Conservation (phyloP, 331 rosid genomes). For the Phaseolus coccineus region DNA sequence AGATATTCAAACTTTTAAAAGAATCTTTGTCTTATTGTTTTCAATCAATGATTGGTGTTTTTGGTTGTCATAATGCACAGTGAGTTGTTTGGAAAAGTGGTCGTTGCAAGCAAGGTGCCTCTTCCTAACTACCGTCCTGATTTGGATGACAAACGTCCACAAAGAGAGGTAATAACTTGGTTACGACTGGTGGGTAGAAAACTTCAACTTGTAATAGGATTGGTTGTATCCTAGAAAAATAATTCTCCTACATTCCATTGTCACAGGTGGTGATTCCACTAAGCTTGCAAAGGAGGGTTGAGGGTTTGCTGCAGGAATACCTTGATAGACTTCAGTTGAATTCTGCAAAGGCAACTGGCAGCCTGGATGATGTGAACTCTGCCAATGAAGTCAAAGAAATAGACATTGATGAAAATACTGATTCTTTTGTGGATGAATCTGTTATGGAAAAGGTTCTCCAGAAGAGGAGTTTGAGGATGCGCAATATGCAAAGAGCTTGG, state of each 20-base stretch:
- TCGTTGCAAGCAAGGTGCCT: slow-evolving; percentile 95
- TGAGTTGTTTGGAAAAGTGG: slow-evolving; percentile 87
- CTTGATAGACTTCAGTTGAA: slow-evolving; percentile 71
- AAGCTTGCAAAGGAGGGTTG: slow-evolving; percentile 96
- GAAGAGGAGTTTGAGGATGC: slow-evolving; percentile 90
- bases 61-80: slow-evolving; percentile 51
- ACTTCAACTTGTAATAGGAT: slow-evolving; percentile 32
- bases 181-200: neutral
- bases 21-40: slow-evolving; percentile 2
- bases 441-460: slow-evolving; percentile 98
- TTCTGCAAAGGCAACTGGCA: slow-evolving; percentile 55
- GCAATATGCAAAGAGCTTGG: slow-evolving; percentile 96
- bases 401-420: slow-evolving; percentile 58
- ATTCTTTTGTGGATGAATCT: slow-evolving; percentile 80
- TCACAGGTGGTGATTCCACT: slow-evolving; percentile 84
- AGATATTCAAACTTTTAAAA: slow-evolving; percentile 15
- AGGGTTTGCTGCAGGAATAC: slow-evolving; percentile 90
- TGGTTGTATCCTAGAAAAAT: slow-evolving; percentile 39
- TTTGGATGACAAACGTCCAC: slow-evolving; percentile 98
- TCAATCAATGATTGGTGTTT: slow-evolving; percentile 26
- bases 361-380: slow-evolving; percentile 53
- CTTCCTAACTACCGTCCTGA: slow-evolving; percentile 98
- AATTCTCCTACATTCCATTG: slow-evolving; percentile 29
- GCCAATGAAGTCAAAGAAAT: slow-evolving; percentile 55
- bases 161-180: slow-evolving; percentile 78